Evolutionary conservation across 352 stramenopile genomes (phyloP), one percentile per base, ranked within the genome.

Genomic region (Poterioochromonas sp.): DNA sequence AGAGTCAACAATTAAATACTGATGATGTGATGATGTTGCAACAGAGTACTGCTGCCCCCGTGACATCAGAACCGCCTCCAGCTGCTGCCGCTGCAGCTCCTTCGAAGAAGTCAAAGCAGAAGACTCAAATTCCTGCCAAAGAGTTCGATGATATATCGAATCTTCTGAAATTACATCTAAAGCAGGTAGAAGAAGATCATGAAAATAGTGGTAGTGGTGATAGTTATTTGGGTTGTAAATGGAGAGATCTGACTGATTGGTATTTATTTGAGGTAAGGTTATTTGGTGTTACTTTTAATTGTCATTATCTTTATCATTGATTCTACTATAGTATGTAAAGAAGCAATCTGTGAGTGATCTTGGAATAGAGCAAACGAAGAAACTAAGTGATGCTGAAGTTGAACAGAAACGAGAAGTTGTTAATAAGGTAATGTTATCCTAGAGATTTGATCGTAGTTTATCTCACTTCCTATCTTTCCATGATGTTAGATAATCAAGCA

Each of bases 81-180:
- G 49, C 20, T 35, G 73, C 37, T 53, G 83, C 60, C 62, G 80
- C 53, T 65, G 81, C 49, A 76, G 69, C 54, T 40, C 34, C 29
- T 5, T 15, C 26, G 58, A 68, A 37, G 58, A 40, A 5, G 29
- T 26, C 26, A 8, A 5, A 15, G 5, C 58, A 68, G 26, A 68
- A 37, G 15, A 68, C 58, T 5, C 29, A 12, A 15, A 35, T 68
- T 8, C 8, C 58, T 32, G 58, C 58, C 5, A 68, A 68, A 26
- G 58, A 68, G 29, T 68, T 29, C 29, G 58, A 68, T 32, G 58
- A 68, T 15, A 68, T 68, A 5, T 68, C 12, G 12, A 5, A 68
- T 15, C 29, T 68, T 15, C 58, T 68, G 58, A 15, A 40, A 15
- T 39, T 68, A 26, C 58, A 68, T 32, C 58, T 68, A 8, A 68